These are phyloP conservation scores for Malassezia psittaci DNA, from an alignment of 1,284 basidiomycete species.

Conservation along the genomic window DNA sequence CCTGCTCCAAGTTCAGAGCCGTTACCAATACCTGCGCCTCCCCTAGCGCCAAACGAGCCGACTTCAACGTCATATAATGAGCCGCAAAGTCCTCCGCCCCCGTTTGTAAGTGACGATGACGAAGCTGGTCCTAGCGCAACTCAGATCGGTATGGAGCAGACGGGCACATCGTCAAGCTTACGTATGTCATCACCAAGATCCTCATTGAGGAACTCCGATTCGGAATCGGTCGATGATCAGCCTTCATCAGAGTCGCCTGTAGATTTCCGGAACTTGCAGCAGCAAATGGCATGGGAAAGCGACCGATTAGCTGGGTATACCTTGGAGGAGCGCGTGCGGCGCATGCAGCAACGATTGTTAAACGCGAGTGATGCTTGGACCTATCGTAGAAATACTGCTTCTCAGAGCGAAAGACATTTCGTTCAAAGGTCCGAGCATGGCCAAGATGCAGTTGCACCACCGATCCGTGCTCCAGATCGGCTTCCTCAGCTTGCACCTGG, in stretches of 20 bases:
- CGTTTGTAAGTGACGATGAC: slow-evolving; percentile 27
- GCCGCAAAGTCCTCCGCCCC: slow-evolving; percentile 30
- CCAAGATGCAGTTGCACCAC: background rate
- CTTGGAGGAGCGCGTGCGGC: slow-evolving; percentile 15
- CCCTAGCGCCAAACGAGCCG: no score
- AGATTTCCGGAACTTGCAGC: background rate
- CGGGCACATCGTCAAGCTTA: no score
- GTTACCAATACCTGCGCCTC: no score
- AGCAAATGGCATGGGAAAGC: slow-evolving; percentile 17
- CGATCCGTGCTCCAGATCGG: background rate
- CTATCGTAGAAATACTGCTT: background rate
- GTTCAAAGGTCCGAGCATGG: no score
- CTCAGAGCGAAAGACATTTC: background rate
- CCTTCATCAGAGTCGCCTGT: background rate
- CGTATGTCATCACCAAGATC: background rate
- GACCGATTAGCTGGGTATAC: slow-evolving; percentile 13
- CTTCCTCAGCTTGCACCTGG: background rate
- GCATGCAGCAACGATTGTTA: slow-evolving; percentile 6
- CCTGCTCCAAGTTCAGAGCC: no score
- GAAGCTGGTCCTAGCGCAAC: background rate
- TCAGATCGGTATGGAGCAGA: no score
- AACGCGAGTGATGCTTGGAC: background rate
- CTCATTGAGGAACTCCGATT: background rate
- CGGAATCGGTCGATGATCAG: background rate
- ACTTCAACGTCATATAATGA: background rate